A percentile compares a stretch with the other conserved stretches of the same genome.
These are phyloP conservation scores for Garcia nutans DNA, from an alignment of 345 rosid genomes.

Conservation along the genomic window DNA sequence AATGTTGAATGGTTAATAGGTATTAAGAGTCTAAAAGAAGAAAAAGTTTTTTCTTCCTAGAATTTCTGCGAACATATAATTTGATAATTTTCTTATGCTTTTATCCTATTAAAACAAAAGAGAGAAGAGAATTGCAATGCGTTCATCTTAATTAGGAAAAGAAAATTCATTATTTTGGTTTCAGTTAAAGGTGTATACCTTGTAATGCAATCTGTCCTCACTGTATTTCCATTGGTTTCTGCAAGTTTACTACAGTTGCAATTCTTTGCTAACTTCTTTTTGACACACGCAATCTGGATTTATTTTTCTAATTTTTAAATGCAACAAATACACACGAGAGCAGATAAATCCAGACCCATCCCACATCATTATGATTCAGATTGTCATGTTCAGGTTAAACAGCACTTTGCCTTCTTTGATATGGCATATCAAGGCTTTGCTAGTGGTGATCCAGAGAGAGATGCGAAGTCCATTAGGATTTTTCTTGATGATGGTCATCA, in stretches of 20 bases:
- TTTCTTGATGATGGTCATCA: conserved; percentile 89
- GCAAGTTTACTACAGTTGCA: background rate
- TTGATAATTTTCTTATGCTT: no score
- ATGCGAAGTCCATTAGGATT: conserved; percentile 92
- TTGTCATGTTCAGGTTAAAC: conserved; percentile 55
- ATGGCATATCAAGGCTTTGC: conserved; percentile 99
- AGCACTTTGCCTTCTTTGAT: conserved; percentile 89
- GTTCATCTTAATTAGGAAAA: no score
- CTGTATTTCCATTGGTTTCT: background rate
- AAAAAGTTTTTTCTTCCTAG: no score
- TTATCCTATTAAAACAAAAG: no score
- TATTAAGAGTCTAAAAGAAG: no score
- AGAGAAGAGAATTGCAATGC: no score
- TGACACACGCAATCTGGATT: background rate
- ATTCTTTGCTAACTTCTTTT: background rate
- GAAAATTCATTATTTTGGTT: no score
- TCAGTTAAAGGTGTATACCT: no score
- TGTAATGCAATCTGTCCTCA: background rate
- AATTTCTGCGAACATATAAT: no score
- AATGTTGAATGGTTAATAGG: no score
- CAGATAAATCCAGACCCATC: background rate
- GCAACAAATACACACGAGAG: background rate
- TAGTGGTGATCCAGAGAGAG: conserved; percentile 91
- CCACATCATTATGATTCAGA: background rate
- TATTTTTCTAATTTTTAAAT: background rate